Evolutionary conservation across 1,284 basidiomycete species (phyloP), one percentile per base, ranked within the genome.

Genomic region (Malassezia psittaci): DNA sequence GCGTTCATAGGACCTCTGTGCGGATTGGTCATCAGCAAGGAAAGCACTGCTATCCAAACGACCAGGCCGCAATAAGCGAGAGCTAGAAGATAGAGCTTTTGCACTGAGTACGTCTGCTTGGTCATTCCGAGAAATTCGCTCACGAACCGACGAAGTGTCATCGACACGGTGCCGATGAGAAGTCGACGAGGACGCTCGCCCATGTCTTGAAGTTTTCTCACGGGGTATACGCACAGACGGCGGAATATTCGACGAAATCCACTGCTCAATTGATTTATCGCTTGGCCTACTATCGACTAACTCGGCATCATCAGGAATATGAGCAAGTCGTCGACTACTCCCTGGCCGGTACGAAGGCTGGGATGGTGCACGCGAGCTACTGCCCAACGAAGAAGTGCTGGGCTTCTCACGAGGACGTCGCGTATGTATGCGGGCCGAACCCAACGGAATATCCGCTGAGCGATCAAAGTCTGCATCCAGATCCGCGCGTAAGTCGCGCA

Each of bases 361-460:
- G 16, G 40, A 44, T 29, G 43, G 35, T 18, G 43, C 29, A 2
- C 34, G 40, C 10, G 35, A 33, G 33, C 43, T 29, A 40, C 54
- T 51, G 35, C 54, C 49, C 15, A 56, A 33, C 36, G 54, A 56
- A 19, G 54, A 45, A 5, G 36, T n/a, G 18, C 45, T 48, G 5
- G 41, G 36, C 37, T 43, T 44, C 18, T 38, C 42, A 9, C 54
- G 54, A 10, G 42, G 35, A 15, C 29, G n/a, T 18, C 54, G 54
- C 9, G 11, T 40, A 16, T 29, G 48, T 11, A 32, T 13, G 5
- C 36, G 48, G 16, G 41, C 18, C 10, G 24, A 16, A 6, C 54
- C 54, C 8, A 50, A 12, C 11, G 54, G 54, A 12, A 57, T 52
- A 29, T 57, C 54, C 5, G 49, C 49, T 0, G 54, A 19, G 40